Conservation (phyloP, 176 grass and related monocot species). For the Rhynchospora breviuscula region DNA sequence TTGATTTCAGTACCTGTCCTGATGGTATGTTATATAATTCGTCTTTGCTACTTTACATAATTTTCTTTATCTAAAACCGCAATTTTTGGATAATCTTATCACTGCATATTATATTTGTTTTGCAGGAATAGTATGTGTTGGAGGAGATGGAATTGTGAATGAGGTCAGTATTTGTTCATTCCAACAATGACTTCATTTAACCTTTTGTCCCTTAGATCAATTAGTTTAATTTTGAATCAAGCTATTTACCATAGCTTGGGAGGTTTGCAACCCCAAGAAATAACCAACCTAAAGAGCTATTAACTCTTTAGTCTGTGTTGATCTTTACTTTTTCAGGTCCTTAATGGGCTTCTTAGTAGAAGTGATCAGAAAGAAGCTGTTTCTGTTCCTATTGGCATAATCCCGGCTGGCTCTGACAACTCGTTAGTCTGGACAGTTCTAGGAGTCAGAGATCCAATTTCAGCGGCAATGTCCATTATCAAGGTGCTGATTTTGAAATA, state of each 20-base stretch:
- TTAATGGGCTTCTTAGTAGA: constrained; percentile 95
- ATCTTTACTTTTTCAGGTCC: constrained; percentile 41
- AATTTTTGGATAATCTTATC: background rate
- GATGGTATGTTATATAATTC: constrained; percentile 52
- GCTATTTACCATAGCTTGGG: background rate
- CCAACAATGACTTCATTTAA: background rate
- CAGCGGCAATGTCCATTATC: constrained; percentile 84
- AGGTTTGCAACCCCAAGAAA: background rate
- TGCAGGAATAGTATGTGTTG: constrained; percentile 87
- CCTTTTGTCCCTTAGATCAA: background rate
- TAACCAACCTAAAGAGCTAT: constrained; percentile 5
- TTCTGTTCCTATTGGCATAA: constrained; percentile 95
- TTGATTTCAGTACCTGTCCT: constrained; percentile 79
- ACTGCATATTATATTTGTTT: constrained; percentile 4
- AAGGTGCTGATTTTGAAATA: constrained; percentile 44
- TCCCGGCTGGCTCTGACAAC: constrained; percentile 98
- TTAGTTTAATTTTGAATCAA: too few relatives aligned
- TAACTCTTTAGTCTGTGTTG: background rate
- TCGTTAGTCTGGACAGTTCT: constrained; percentile 96
- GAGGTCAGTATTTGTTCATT: constrained; percentile 48
- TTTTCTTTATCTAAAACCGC: constrained; percentile 22
- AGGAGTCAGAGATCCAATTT: constrained; percentile 94
- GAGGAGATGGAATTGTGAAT: constrained; percentile 97
- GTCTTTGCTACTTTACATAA: background rate
- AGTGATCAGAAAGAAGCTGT: constrained; percentile 76